These are phyloP conservation scores for Rhizophagus clarus DNA, from an alignment of 192 early-diverging fungal species.

Conservation along the genomic window DNA sequence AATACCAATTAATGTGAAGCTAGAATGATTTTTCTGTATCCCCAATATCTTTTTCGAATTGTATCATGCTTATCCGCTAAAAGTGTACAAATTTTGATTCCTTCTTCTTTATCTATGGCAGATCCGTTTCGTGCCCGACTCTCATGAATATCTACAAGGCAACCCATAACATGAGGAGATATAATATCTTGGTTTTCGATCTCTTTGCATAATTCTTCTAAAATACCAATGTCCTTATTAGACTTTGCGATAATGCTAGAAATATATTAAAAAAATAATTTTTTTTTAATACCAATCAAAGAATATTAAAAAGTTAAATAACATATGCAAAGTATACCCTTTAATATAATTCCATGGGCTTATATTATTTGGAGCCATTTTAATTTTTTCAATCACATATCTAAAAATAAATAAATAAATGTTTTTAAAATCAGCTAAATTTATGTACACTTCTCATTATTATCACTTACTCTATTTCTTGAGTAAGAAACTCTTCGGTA, in stretches of 20 bases:
- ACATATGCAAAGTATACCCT: slow-evolving; percentile 53
- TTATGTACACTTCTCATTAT: background rate
- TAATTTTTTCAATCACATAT: slow-evolving; percentile 70
- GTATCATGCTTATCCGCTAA: slow-evolving; percentile 63
- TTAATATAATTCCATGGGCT: slow-evolving; percentile 91
- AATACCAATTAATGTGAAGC: background rate
- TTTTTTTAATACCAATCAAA: background rate
- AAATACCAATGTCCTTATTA: slow-evolving; percentile 33
- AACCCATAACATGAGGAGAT: slow-evolving; percentile 45
- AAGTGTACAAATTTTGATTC: slow-evolving; percentile 47
- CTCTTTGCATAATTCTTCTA: slow-evolving; percentile 48
- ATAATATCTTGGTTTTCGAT: slow-evolving; percentile 38
- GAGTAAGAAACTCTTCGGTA: slow-evolving; percentile 46
- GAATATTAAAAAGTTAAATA: background rate
- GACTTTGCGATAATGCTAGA: slow-evolving; percentile 46
- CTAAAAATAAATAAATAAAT: slow-evolving; percentile 35
- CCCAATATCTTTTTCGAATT: slow-evolving; percentile 71
- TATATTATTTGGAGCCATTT: slow-evolving; percentile 84
- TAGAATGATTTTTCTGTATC: slow-evolving; percentile 45
- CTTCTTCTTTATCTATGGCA: slow-evolving; percentile 40
- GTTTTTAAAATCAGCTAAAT: slow-evolving; percentile 9
- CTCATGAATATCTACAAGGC: slow-evolving; percentile 52
- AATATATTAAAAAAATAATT: background rate
- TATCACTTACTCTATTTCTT: slow-evolving; percentile 68
- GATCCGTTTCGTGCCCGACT: slow-evolving; percentile 41